A percentile compares a stretch with the other conserved stretches of the same genome.
Conservation (phyloP, 495 filamentous ascomycete species). For the Trypethelium eluteriae region DNA sequence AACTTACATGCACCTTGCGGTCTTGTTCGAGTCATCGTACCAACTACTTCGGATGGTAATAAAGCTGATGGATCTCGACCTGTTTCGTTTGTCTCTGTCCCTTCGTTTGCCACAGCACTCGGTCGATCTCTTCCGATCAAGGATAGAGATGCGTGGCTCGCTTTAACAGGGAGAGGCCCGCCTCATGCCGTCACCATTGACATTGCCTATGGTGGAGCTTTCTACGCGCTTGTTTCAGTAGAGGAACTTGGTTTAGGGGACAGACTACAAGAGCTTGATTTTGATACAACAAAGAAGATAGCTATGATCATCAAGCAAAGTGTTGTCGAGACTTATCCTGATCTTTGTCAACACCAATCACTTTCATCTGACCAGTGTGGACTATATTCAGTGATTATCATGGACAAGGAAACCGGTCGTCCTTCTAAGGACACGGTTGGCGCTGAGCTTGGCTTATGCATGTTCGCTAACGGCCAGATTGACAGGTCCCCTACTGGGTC, state of each 20-base stretch:
- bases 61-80: slow-evolving; percentile 11
- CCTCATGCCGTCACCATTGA: slow-evolving; percentile 8
- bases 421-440: not conserved
- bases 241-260: slow-evolving; percentile 15
- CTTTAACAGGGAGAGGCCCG: slow-evolving; percentile 1
- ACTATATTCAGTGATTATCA: slow-evolving; percentile 11
- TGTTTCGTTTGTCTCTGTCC: slow-evolving; percentile 15
- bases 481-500: slow-evolving; percentile 24
- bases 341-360: not conserved
- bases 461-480: slow-evolving; percentile 22
- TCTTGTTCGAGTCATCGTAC: slow-evolving; percentile 15
- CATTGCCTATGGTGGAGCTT: slow-evolving; percentile 19
- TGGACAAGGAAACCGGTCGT: not conserved
- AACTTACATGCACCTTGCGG: slow-evolving; percentile 20
- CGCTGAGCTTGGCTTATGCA: slow-evolving; percentile 19
- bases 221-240: slow-evolving; percentile 12
- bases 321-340: not conserved
- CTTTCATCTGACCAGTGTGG: slow-evolving; percentile 6
- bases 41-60: not conserved
- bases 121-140: not conserved
- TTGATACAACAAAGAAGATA: slow-evolving; percentile 13
- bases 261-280: slow-evolving; percentile 11
- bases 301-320: not conserved
- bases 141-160: slow-evolving; percentile 12
- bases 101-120: slow-evolving; percentile 11